A percentile compares a stretch with the other conserved stretches of the same genome.
These are phyloP conservation scores for Juncus inflexus DNA, from an alignment of 176 grass and related monocot genomes.

Conservation along the genomic window DNA sequence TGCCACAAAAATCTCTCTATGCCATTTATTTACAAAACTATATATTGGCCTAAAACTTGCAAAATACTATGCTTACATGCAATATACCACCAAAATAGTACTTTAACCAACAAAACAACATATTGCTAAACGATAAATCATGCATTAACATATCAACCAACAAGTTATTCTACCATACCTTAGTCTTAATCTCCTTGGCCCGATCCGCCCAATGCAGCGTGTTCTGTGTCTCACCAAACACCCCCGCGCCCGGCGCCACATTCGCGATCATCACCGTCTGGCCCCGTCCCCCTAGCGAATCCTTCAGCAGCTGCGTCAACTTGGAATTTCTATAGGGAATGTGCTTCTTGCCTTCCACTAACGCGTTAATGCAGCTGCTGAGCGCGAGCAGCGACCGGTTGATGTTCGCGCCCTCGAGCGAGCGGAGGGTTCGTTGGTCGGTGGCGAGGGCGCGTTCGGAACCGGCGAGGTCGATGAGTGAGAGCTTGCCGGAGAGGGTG, in stretches of 20 bases:
- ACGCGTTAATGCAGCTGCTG: constrained; percentile 83
- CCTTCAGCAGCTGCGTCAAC: constrained; percentile 92
- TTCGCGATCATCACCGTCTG: constrained; percentile 99
- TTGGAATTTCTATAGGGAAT: constrained; percentile 96
- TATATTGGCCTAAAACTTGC: no score
- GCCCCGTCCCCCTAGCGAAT: constrained; percentile 83
- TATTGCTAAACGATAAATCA: no score
- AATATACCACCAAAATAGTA: no score
- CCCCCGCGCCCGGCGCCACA: constrained; percentile 60
- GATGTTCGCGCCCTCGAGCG: constrained; percentile 91
- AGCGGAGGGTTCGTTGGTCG: constrained; percentile 71
- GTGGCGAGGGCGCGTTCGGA: constrained; percentile 95
- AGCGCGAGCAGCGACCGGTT: constrained; percentile 91
- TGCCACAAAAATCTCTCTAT: no score
- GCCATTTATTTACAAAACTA: no score
- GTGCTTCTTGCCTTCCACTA: constrained; percentile 96
- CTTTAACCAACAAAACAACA: no score
- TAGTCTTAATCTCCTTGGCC: constrained; percentile 95
- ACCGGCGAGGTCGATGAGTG: constrained; percentile 90
- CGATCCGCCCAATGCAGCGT: constrained; percentile 99
- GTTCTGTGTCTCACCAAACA: constrained; percentile 91
- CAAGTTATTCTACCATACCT: constrained; percentile 41
- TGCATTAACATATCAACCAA: not conserved
- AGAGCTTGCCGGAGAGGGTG: constrained; percentile 70
- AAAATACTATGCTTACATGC: no score